phyloP scores from a whole-genome alignment of 129 eudicot genomes.

The Flaveria bidentis region DNA sequence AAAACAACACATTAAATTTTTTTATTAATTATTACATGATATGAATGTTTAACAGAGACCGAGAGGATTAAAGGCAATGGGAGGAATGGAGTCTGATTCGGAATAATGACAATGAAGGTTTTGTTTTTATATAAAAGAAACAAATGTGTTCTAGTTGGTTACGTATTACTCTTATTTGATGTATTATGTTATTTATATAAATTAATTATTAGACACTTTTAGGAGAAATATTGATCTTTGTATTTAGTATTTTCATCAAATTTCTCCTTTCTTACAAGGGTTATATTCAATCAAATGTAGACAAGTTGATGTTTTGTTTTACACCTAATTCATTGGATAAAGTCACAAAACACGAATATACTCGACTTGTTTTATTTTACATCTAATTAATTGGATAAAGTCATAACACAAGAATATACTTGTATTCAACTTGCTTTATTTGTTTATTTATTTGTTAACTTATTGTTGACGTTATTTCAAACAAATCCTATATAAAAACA shows the following conservation, averaged over 20 bases:
- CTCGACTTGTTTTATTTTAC: too few species aligned
- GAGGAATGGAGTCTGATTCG: constrained; percentile 77
- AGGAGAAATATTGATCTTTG: constrained; percentile 32
- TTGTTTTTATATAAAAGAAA: constrained; percentile 1
- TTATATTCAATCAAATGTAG: constrained; percentile 14
- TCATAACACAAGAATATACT: too few species aligned
- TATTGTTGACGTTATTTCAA: not conserved
- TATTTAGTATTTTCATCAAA: constrained; percentile 30
- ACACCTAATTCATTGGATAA: not conserved
- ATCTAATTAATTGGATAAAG: too few species aligned
- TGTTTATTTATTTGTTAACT: too few species aligned
- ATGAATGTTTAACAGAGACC: constrained; percentile 60
- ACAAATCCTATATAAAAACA: too few species aligned
- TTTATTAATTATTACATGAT: not conserved
- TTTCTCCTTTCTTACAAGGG: constrained; percentile 10
- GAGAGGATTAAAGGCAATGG: constrained; percentile 91
- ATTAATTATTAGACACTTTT: constrained; percentile 16
- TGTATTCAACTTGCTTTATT: not conserved
- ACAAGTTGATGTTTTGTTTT: constrained; percentile 12
- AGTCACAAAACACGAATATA: too few species aligned
- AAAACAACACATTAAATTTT: too few species aligned
- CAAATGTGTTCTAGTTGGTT: constrained; percentile 15
- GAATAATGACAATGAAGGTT: constrained; percentile 37
- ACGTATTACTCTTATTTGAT: constrained; percentile 4
- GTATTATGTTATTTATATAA: not conserved